Conservation (phyloP, 768 basidiomycete genomes). For the Kwoniella dendrophila region DNA sequence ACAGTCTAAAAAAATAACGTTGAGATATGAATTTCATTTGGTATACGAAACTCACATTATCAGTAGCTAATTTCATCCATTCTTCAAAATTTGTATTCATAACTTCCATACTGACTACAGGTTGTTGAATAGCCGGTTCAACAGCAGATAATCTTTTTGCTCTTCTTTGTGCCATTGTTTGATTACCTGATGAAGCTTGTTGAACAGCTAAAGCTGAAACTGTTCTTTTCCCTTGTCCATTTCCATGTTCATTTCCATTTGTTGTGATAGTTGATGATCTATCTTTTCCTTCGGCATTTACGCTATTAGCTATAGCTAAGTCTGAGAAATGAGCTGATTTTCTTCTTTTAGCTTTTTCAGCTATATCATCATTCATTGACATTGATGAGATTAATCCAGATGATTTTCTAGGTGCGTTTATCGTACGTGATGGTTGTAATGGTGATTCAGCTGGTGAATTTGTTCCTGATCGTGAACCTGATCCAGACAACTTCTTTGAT, state of each 20-base stretch:
- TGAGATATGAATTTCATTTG: neutral
- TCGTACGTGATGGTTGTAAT: conserved; percentile 16
- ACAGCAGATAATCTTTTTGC: conserved; percentile 48
- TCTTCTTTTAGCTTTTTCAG: conserved; percentile 78
- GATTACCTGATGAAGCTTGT: conserved; percentile 61
- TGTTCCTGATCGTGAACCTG: neutral
- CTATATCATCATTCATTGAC: conserved; percentile 74
- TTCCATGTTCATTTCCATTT: conserved; percentile 59
- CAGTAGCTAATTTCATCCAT: conserved; percentile 99
- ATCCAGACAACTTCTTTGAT: conserved; percentile 11
- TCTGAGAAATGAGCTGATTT: conserved; percentile 50
- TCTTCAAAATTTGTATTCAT: conserved; percentile 94
- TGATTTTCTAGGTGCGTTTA: conserved; percentile 7
- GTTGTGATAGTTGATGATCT: conserved; percentile 10
- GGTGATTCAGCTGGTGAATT: conserved; percentile 18
- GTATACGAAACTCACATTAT: conserved; percentile 70
- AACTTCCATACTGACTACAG: conserved; percentile 65
- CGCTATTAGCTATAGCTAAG: no score
- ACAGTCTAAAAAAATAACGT: neutral
- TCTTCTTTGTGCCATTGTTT: conserved; percentile 18
- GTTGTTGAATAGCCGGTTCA: conserved; percentile 36
- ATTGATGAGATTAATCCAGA: conserved; percentile 11
- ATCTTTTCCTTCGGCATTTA: conserved; percentile 14
- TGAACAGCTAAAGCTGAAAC: conserved; percentile 52
- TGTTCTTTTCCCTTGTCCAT: conserved; percentile 51